Evolutionary conservation across 345 rosid species (phyloP), one percentile per base, ranked within the genome.

Genomic region (Cardamine occulta): DNA sequence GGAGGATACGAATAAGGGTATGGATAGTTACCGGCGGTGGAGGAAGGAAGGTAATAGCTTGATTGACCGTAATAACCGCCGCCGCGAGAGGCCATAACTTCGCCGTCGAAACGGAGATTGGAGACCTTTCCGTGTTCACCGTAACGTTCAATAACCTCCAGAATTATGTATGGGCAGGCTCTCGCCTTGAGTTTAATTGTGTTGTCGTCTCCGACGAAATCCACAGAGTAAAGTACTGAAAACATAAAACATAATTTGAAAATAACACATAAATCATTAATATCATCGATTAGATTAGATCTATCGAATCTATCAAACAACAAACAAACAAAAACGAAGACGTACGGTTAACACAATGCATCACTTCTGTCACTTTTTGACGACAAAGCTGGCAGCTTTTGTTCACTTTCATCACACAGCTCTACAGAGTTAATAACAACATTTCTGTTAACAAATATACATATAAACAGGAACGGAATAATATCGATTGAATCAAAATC

Each of bases 341-440:
- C 19, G 18, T 63, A 77, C 80, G 52, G 15, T 31, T 18, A 32
- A 77, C 26, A 26, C 28, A 56, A 39, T 77, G 72, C 80, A 77
- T 63, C 9, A 77, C 3, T 64, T 77, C 80, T 7, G 53, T 0
- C 10, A 77, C 76, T 71, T 70, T 77, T 26, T 29, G 72, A 8
- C 40, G 11, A 66, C 80, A 77, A 35, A 45, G 53, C 23, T 56
- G 21, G 66, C 80, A 77, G 60, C 15, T 26, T 63, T 61, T 63
- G 51, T 77, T 70, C 72, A 70, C 72, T 70, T 70, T 70, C 59
- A 77, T 77, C 45, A 44, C 76, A 47, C 66, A 70, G 26, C 59
- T 77, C 76, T 77, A 70, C 60, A 68, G 6, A 58, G 47, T 51
- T 1, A 17, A 18, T 29, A 39, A 48, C 44, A 63, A 40, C 23